Base-by-base conservation (phyloP, 805 yeast genomes). In the Monosporozyma aerobia region DNA sequence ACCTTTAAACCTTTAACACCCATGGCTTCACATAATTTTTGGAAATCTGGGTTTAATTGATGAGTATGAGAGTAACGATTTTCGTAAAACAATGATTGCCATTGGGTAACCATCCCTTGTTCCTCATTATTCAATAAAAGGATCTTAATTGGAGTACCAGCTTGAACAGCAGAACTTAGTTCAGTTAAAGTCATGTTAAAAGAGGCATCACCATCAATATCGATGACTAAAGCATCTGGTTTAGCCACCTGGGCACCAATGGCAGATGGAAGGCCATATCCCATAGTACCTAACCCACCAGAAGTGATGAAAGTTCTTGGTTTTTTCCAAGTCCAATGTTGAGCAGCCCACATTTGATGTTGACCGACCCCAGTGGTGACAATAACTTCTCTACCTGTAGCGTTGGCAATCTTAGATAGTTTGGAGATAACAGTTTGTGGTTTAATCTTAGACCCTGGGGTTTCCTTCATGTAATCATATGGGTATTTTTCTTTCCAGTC, bases 311-410 rank as follows among this genome's bases (percentile, higher is more conserved):
- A 85, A 50, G 95, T 78, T 71, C 98, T 82, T 63, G 99, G 99
- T 57, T 79, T 74, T 56, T 83, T 85, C 96, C 97, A 94, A 51
- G 90, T 81, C 82, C 87, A 90, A 72, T 90, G 90, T 75, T 94
- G 99, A 35, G 99, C 99, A 39, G 98, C 95, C 99, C 99, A 94
- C 99, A 94, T 94, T 77, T 94, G 99, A 79, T 94, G 99, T 78
- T 94, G 99, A 56, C 99, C 99, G 51, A 94, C 98, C 78, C 99
- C 99, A 43, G 99, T 94, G 51, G 98, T 86, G 63, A 92, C 85
- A 62, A 90, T 81, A 55, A 88, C 90, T 61, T 87, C 90, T 65
- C 81, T 87, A 30, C 64, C 66, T 25, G 62, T 53, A 61, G 71
- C 69, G 48, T 73, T 70, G 37, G 90, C 83, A 61, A 90, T 83